phyloP scores from a whole-genome alignment of 441 rosid species.

The Erysimum cheiri region DNA sequence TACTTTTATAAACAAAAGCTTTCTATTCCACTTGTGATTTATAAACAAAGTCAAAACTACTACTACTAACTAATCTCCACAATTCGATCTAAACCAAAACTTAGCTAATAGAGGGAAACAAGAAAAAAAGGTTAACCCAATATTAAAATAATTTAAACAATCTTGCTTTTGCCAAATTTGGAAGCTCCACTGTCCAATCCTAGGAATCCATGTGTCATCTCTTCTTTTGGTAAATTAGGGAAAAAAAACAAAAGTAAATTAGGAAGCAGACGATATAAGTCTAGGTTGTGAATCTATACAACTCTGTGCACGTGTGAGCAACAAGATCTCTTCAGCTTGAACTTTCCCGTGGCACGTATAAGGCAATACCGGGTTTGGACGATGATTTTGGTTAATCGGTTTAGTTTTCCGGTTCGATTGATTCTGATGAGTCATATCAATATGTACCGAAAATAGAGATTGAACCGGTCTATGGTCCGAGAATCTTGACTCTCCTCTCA shows the following conservation, averaged over 20 bases:
- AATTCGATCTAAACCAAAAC: conserved; percentile 29
- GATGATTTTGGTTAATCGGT: conserved; percentile 46
- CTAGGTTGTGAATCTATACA: conserved; percentile 53
- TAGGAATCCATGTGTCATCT: conserved; percentile 40
- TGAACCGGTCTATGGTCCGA: conserved; percentile 79
- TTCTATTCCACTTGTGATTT: neutral
- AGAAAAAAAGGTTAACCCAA: conserved; percentile 20
- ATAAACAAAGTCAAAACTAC: conserved; percentile 11
- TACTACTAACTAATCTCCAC: conserved; percentile 6
- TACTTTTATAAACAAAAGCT: conserved; percentile 15
- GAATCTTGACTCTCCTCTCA: conserved; percentile 74
- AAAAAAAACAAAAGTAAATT: conserved; percentile 13
- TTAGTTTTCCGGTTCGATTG: conserved; percentile 32
- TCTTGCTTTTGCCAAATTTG: conserved; percentile 34
- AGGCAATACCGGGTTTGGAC: conserved; percentile 50
- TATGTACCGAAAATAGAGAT: conserved; percentile 63
- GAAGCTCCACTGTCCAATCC: conserved; percentile 40
- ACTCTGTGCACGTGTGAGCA: conserved; percentile 60
- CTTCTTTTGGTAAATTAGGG: no score
- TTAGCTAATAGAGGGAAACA: conserved; percentile 35
- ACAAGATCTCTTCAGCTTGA: conserved; percentile 80
- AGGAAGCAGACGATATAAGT: conserved; percentile 43
- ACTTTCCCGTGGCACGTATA: conserved; percentile 63
- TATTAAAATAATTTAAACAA: conserved; percentile 31
- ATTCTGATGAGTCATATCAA: conserved; percentile 43